Base-by-base conservation (phyloP, 345 rosid species). In the Arabis hirsuta region DNA sequence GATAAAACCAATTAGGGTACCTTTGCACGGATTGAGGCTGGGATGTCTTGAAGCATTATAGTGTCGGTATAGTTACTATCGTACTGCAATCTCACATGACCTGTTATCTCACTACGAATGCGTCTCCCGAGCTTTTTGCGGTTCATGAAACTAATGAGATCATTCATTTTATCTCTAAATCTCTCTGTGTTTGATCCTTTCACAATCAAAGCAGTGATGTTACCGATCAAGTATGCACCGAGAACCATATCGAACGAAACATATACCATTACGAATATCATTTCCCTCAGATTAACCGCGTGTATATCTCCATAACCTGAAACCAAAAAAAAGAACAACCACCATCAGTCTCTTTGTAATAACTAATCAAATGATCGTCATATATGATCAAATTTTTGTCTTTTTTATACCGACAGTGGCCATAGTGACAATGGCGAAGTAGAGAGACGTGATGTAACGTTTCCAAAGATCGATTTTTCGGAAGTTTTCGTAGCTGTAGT, bases 221-320 rank as follows among this genome's bases (percentile, higher is more conserved):
- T 95, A 79, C 99, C 99, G 32, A 91, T 88, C 73, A 95, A 79
- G 80, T 95, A 95, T 12, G 99, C 98, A 57, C 99, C 94, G 6
- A 95, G 92, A 82, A 95, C 80, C 99, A 95, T 95, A 79, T 95
- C 99, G 45, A 95, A 87, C 6, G 99, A 95, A 61, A 91, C 93
- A 75, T 79, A 95, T 44, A 86, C 73, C 99, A 95, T 95, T 61
- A 91, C 60, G 29, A 95, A 95, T 79, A 95, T 88, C 99, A 95
- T 95, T 81, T 95, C 99, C 82, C 99, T 88, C 61, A 90, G 2
- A 71, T 95, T 95, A 72, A 95, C 97, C 3, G 99, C 99, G 55
- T 91, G 99, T 74, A 95, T 85, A 48, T 95, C 99, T 84, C 99
- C 99, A 82, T 95, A 95, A 22, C 99, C 99, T 95, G 84, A 50